phyloP scores from a whole-genome alignment of 768 basidiomycete species.

The Psilocybe tampanensis region DNA sequence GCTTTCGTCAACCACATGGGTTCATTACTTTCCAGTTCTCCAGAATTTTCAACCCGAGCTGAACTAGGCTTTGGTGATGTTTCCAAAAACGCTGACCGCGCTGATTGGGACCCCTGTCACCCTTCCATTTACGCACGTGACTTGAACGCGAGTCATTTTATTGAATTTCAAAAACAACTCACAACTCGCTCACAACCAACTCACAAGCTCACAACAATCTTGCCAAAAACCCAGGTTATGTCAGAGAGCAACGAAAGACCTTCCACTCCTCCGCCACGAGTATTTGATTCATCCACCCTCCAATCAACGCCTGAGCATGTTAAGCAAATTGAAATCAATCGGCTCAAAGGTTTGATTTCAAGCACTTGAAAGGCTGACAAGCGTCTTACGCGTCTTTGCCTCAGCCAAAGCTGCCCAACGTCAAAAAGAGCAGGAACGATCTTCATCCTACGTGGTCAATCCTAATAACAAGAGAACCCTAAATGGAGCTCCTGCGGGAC shows the following conservation, averaged over 20 bases:
- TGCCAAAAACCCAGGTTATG: constrained; percentile 20
- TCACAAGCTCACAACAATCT: too few species aligned
- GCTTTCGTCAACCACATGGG: background rate
- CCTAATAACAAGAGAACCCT: constrained; percentile 78
- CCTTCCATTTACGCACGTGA: background rate
- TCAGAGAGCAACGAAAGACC: constrained; percentile 25
- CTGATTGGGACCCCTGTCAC: background rate
- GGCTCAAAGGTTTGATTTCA: constrained; percentile 60
- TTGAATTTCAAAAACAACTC: too few species aligned
- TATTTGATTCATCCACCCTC: constrained; percentile 19
- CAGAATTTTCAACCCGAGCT: too few species aligned
- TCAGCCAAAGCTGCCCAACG: constrained; percentile 79
- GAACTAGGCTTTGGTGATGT: too few species aligned
- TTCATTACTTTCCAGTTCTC: too few species aligned
- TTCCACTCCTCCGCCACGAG: constrained; percentile 43
- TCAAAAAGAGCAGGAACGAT: constrained; percentile 57
- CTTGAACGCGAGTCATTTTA: constrained; percentile 1
- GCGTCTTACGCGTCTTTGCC: background rate
- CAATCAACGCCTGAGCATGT: constrained; percentile 61
- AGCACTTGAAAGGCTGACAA: background rate
- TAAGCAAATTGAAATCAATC: constrained; percentile 76
- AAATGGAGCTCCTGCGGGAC: constrained; percentile 53
- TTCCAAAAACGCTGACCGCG: too few species aligned
- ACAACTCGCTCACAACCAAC: too few species aligned
- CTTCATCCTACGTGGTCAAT: constrained; percentile 53